Evolutionary conservation across 2,329 filamentous ascomycete genomes (phyloP), one percentile per base, ranked within the genome.

Genomic region (Aureobasidium sp.): DNA sequence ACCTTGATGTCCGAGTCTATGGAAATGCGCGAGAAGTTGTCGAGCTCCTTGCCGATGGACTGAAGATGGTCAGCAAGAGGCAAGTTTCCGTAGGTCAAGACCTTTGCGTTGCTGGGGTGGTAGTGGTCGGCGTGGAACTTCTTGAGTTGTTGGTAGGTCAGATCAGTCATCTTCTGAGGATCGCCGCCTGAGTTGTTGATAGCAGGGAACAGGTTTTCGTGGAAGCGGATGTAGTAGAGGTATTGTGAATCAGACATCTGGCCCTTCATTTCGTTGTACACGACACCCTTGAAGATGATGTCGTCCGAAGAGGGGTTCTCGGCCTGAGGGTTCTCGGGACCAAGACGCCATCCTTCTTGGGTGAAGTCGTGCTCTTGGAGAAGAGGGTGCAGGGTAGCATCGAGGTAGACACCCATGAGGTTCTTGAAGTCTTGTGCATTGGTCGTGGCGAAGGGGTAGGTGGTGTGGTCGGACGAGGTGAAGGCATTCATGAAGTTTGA

Each of bases 401-500:
- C 94, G 54, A 99, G 84, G 70, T 99, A 99, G 17, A 99, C 94
- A 2, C 90, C 94, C 82, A 97, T 87, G 54, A 99, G 81, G 70
- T 99, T 99, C 74, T 89, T 89, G 74, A 94, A 99, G 69, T 99
- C 94, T 72, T 96, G 90, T 21, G 84, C 80, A 69, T 99, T 99
- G 25, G 94, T 99, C 2, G 94, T 99, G 60, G 94, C 92, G 74
- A 99, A 99, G 1, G 94, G 94, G 71, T 99, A 99, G 66, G 90
- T 95, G 11, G 94, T 99, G 73, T 99, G 92, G 70, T 97, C 93
- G 23, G 91, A 88, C 27, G 92, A 91, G 43, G 94, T 99, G 72
- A 97, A 96, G 63, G 94, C 94, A 74, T 99, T 99, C 94, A 99
- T 99, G 71, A 96, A 99, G 75, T 97, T 99, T 65, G 94, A 96